Evolutionary conservation across 257 asterid species (phyloP), one percentile per base, ranked within the genome.

Genomic region (Rauvolfia tetraphylla): DNA sequence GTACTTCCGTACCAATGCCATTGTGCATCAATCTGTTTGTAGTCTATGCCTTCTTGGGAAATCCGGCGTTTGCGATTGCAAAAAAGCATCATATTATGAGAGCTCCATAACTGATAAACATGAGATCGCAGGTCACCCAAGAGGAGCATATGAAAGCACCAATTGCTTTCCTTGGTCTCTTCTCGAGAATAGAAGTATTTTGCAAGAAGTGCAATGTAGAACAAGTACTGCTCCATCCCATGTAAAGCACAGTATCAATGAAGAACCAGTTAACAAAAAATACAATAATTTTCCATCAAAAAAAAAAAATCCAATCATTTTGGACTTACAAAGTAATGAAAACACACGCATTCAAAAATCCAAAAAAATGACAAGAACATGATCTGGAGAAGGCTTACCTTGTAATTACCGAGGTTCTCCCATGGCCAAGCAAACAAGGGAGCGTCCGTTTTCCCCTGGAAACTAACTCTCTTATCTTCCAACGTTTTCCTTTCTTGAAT

Each of bases 371-470:
- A 9, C 0, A 34, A 29, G 13, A 41, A 33, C 46, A 73, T 31
- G 69, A n/a, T 18, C 9, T 31, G 71, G 73, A 51, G 59, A 38
- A 42, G 17, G 7, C 86, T 68, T 83, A 85, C 98, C 98, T 93
- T 93, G 83, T 73, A 89, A 77, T 82, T 86, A 31, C 86, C 87
- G 74, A 89, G 71, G 53, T 88, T 87, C 79, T 89, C 86, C 98
- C 98, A 93, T 74, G 98, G 98, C 97, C 98, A 92, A 59, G 94
- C 51, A 88, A 92, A 90, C 54, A 93, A 80, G 77, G 88, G 85
- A 76, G 92, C 89, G 65, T 79, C 85, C 81, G 17, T 82, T 71
- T 63, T 84, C 29, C 75, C 82, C 39, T 72, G 58, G 71, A 73
- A 68, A 84, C 46, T 65, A 63, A 72, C 75, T 56, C 75, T 78